A percentile compares a stretch with the other conserved stretches of the same genome.
Conservation (phyloP, 331 rosid species). For the Phaseolus coccineus region DNA sequence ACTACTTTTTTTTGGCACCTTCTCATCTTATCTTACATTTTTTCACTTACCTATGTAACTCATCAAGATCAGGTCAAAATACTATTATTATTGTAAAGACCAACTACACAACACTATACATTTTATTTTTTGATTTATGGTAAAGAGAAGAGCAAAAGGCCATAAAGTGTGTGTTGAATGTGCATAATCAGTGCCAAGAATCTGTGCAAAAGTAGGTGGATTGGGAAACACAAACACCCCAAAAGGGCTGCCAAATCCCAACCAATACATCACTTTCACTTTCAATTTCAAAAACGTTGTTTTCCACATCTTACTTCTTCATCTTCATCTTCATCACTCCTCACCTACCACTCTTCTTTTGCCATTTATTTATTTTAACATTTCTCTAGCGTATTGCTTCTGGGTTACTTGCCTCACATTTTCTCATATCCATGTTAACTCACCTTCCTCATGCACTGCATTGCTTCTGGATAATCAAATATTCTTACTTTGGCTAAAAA, state of each 20-base stretch:
- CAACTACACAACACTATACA: no score
- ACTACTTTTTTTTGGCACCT: not conserved
- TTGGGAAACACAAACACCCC: conserved; percentile 22
- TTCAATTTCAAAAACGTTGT: conserved; percentile 20
- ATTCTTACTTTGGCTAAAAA: no score
- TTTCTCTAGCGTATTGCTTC: no score
- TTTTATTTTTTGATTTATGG: not conserved
- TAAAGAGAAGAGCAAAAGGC: not conserved
- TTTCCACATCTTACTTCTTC: not conserved
- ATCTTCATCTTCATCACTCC: not conserved
- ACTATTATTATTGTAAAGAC: no score
- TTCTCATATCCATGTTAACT: no score
- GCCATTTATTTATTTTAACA: no score
- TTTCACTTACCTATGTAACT: no score
- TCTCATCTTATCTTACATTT: not conserved
- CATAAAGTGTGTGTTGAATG: not conserved
- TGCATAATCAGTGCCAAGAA: not conserved
- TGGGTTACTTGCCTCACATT: no score
- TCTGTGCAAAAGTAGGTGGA: not conserved
- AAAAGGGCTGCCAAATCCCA: not conserved
- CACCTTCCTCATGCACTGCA: no score
- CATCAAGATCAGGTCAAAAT: no score
- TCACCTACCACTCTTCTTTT: not conserved
- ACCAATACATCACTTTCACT: not conserved
- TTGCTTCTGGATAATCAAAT: no score